Base-by-base conservation (phyloP, 139 green algal genomes). In the Chlorella vulgaris region DNA sequence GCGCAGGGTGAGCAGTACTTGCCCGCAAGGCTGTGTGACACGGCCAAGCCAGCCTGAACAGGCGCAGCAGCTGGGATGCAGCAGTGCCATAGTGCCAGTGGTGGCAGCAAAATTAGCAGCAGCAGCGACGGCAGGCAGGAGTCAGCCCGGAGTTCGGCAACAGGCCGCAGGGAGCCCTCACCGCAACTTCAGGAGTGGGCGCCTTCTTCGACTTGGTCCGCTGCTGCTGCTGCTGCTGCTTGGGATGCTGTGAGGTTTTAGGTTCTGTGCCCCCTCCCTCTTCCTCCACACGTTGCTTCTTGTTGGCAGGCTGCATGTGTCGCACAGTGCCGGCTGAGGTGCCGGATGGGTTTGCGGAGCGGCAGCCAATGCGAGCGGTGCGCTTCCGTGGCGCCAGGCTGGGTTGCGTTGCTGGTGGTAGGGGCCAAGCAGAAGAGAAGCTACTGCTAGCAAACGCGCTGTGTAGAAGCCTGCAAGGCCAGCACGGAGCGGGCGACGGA, bases 141-240 rank as follows among this genome's bases (percentile, higher is more conserved):
- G 47, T 15, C 47, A 58, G 15, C 47, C 47, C 10, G 10, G 13
- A 58, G 15, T 15, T 58, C 47, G 15, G 10, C 15, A n/a, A n/a
- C 47, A 58, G 47, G 55, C 5, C n/a, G 55, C 18, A 31, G 55
- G 18, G 22, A 8, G 5, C 18, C 18, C 60, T 7, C 33, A 88
- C 51, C 31, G 29, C 7, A 24, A 65, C n/a, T 10, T 79, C 65
- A 0, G 82, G 82, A 6, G 33, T 60, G 22, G 53, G 39, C 63
- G 69, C 70, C 73, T 70, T 85, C 35, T 28, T 29, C 62, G 70
- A 70, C 62, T 50, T 76, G 35, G 33, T 47, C 35, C 55, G 60
- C 61, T 68, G 61, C 61, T 81, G 62, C 74, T 70, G 55, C 74
- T 80, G 55, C 74, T 80, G 74, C 74, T 58, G 31, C 24, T 42